Percentiles rank a stretch among this genome's conserved stretches.
phyloP scores from a whole-genome alignment of 176 grass and related monocot genomes.

The Hyparrhenia diplandra region DNA sequence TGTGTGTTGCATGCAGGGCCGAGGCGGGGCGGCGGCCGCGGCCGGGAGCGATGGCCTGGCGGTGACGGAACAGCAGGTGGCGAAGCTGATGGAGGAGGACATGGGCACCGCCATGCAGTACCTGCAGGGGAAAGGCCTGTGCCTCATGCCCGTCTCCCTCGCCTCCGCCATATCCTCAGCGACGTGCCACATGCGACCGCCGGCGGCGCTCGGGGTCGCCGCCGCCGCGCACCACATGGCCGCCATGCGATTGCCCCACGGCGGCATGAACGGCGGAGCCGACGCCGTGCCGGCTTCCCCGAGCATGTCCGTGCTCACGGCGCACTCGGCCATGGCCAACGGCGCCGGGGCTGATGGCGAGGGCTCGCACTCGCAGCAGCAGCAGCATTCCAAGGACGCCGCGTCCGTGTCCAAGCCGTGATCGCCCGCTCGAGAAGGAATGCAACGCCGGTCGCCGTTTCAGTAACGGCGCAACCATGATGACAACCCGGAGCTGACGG shows the following conservation, averaged over 20 bases:
- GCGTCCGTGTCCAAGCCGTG: conserved; percentile 46
- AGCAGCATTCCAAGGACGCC: conserved; percentile 38
- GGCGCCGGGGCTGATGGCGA: conserved; percentile 27
- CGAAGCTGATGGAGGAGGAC: conserved; percentile 97
- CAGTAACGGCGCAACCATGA: neutral
- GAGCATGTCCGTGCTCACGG: conserved; percentile 56
- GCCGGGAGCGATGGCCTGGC: conserved; percentile 57
- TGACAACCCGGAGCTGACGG: neutral
- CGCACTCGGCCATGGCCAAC: conserved; percentile 46
- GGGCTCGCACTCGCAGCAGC: neutral
- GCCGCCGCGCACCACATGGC: conserved; percentile 18
- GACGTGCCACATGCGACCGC: conserved; percentile 48
- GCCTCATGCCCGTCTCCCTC: conserved; percentile 97
- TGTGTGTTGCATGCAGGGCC: conserved; percentile 43
- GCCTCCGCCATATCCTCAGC: conserved; percentile 89
- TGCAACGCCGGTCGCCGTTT: neutral
- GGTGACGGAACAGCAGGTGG: conserved; percentile 95
- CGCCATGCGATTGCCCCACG: conserved; percentile 10
- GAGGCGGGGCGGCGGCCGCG: conserved; percentile 13
- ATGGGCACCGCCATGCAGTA: conserved; percentile 99
- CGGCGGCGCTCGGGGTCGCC: neutral
- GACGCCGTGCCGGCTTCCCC: conserved; percentile 29
- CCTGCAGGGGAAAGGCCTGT: conserved; percentile 95
- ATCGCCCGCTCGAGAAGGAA: neutral
- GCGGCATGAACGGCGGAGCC: neutral